Evolutionary conservation across 164 flowering plant genomes (phyloP).

Genomic region (Houttuynia cordata): DNA sequence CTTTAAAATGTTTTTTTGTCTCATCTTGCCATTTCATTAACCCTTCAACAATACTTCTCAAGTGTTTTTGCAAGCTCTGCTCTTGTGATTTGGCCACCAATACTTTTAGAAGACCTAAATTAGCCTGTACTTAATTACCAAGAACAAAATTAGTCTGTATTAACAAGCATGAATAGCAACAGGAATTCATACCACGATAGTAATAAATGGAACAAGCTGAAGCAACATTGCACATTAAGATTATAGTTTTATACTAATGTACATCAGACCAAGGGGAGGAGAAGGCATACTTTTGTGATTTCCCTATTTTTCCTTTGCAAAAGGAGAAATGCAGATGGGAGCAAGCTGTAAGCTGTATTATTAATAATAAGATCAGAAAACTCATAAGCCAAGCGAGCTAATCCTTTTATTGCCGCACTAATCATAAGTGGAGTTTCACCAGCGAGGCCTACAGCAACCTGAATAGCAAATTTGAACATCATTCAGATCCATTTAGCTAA

Average conservation of each 20-base stretch:
- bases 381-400: slow-evolving; percentile 97
- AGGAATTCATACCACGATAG: no score
- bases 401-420: slow-evolving; percentile 88
- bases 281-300: slow-evolving; percentile 47
- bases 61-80: slow-evolving; percentile 58
- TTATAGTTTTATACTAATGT: background rate
- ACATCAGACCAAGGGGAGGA: background rate
- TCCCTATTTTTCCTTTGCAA: slow-evolving; percentile 78
- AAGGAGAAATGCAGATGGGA: slow-evolving; percentile 73
- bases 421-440: slow-evolving; percentile 95
- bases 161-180: no score
- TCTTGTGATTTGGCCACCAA: slow-evolving; percentile 79
- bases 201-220: no score
- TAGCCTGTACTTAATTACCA: no score
- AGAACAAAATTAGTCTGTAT: background rate
- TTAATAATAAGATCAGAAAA: slow-evolving; percentile 87
- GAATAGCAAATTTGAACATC: background rate
- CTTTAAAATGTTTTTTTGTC: slow-evolving; percentile 73
- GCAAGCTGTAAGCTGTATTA: slow-evolving; percentile 53
- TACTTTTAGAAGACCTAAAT: slow-evolving; percentile 81
- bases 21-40: slow-evolving; percentile 75
- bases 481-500: no score
- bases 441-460: slow-evolving; percentile 89
- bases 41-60: slow-evolving; percentile 71
- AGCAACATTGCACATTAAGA: no score